Conservation (phyloP, 2,329 filamentous ascomycete genomes). For the Ceratocystis papillata region DNA sequence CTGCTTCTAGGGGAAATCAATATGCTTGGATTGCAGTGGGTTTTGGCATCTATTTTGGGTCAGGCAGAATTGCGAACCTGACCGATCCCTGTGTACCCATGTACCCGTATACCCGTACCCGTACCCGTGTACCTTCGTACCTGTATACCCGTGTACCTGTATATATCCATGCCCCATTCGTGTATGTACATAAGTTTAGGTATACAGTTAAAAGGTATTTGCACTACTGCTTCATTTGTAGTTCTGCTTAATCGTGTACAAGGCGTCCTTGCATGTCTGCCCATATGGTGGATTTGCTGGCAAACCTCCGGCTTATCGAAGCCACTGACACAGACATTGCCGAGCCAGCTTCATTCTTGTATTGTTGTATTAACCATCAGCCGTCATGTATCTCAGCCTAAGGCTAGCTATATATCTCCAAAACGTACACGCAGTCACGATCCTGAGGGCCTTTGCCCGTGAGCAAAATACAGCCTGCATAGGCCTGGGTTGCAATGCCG, state of each 20-base stretch:
- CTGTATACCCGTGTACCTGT: neutral
- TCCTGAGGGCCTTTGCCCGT: neutral
- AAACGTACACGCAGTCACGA: neutral
- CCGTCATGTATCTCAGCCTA: conserved; percentile 6
- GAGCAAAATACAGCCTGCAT: neutral
- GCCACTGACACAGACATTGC: neutral
- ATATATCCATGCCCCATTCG: neutral
- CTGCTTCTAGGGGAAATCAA: neutral
- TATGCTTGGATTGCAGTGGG: neutral
- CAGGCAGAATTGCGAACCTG: neutral
- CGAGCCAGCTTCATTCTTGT: neutral
- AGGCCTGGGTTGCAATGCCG: neutral
- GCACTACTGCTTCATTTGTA: neutral
- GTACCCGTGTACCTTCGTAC: neutral
- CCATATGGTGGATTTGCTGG: neutral
- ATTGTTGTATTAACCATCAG: neutral
- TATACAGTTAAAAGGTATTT: neutral
- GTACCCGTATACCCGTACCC: neutral
- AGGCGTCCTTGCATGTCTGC: neutral
- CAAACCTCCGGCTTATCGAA: neutral
- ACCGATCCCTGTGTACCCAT: neutral
- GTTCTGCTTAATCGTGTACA: neutral
- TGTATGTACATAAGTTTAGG: neutral
- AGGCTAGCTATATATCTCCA: neutral
- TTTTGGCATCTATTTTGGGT: neutral